phyloP scores from a whole-genome alignment of 2,329 filamentous ascomycete species.

The Cladosporium cucumerinum region DNA sequence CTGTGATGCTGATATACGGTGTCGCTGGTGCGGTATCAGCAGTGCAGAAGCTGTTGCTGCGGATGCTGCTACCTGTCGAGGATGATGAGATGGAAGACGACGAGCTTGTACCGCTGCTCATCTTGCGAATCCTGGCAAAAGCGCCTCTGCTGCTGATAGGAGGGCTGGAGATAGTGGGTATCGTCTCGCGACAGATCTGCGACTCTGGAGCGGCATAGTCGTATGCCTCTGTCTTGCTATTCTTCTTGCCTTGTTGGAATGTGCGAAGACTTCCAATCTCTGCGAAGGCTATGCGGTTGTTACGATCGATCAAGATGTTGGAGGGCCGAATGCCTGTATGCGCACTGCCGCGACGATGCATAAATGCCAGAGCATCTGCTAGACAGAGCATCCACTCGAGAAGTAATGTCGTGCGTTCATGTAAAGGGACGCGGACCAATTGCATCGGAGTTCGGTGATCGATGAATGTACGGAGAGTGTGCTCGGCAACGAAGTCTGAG shows the following conservation, averaged over 20 bases:
- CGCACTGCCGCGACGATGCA: conserved; percentile 62
- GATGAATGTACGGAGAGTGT: conserved; percentile 65
- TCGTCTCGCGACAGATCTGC: conserved; percentile 44
- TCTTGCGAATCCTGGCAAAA: conserved; percentile 31
- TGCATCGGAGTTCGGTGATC: conserved; percentile 57
- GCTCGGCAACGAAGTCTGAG: conserved; percentile 64
- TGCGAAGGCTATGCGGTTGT: conserved; percentile 65
- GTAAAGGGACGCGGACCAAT: conserved; percentile 61
- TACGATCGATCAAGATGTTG: conserved; percentile 63
- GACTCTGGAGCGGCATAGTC: conserved; percentile 71
- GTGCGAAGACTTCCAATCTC: conserved; percentile 53
- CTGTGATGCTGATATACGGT: conserved; percentile 4
- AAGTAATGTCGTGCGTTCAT: conserved; percentile 56
- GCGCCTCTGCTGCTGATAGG: conserved; percentile 29
- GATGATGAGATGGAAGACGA: conserved; percentile 32
- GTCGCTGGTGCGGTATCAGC: conserved; percentile 25
- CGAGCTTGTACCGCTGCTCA: conserved; percentile 27
- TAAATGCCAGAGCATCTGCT: conserved; percentile 62
- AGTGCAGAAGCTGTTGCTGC: conserved; percentile 30
- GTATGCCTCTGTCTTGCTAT: conserved; percentile 66
- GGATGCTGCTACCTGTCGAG: conserved; percentile 29
- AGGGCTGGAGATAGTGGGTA: conserved; percentile 33
- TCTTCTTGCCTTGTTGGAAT: conserved; percentile 52
- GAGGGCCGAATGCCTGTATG: conserved; percentile 70
- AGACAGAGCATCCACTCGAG: conserved; percentile 75